A percentile compares a stretch with the other conserved stretches of the same genome.
phyloP scores from a whole-genome alignment of 2,329 filamentous ascomycete genomes.

The Tolypocladium ovalisporum region DNA sequence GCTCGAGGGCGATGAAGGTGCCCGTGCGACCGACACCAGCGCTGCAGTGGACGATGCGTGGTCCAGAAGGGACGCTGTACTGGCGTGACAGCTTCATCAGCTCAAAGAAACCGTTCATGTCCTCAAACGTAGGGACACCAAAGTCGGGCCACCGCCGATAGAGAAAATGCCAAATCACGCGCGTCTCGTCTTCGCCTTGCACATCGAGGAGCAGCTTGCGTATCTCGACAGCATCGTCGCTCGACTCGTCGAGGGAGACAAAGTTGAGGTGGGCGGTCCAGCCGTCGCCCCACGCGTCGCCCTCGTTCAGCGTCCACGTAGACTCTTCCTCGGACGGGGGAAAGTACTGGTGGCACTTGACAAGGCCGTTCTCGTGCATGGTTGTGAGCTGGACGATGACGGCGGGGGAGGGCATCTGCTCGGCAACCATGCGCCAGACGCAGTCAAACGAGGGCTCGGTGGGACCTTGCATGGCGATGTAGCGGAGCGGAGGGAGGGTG shows the following conservation, averaged over 20 bases:
- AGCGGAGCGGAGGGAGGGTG: slow-evolving; percentile 37
- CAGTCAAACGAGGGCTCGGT: slow-evolving; percentile 66
- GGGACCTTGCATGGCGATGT: slow-evolving; percentile 92
- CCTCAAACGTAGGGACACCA: slow-evolving; percentile 60
- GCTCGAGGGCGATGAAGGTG: slow-evolving; percentile 94
- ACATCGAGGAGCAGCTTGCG: slow-evolving; percentile 58
- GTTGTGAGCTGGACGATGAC: slow-evolving; percentile 94
- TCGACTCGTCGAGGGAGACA: slow-evolving; percentile 46
- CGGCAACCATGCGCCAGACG: slow-evolving; percentile 92
- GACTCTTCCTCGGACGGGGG: slow-evolving; percentile 46
- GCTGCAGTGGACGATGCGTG: slow-evolving; percentile 77
- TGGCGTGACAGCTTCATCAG: slow-evolving; percentile 57
- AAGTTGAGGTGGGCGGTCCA: slow-evolving; percentile 61
- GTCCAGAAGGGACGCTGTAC: slow-evolving; percentile 41
- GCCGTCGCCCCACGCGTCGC: slow-evolving; percentile 53
- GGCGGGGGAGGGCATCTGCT: slow-evolving; percentile 59
- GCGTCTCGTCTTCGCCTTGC: slow-evolving; percentile 32
- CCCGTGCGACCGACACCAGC: slow-evolving; percentile 90
- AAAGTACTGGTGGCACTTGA: slow-evolving; percentile 89
- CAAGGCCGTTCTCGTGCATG: slow-evolving; percentile 62
- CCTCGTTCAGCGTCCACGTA: slow-evolving; percentile 48
- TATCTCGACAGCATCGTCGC: slow-evolving; percentile 54
- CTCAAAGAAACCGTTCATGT: slow-evolving; percentile 56
- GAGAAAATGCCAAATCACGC: slow-evolving; percentile 70
- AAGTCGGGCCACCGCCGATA: slow-evolving; percentile 90